Conservation (phyloP, 192 early-diverging fungal species). For the Coemansia sp. region DNA sequence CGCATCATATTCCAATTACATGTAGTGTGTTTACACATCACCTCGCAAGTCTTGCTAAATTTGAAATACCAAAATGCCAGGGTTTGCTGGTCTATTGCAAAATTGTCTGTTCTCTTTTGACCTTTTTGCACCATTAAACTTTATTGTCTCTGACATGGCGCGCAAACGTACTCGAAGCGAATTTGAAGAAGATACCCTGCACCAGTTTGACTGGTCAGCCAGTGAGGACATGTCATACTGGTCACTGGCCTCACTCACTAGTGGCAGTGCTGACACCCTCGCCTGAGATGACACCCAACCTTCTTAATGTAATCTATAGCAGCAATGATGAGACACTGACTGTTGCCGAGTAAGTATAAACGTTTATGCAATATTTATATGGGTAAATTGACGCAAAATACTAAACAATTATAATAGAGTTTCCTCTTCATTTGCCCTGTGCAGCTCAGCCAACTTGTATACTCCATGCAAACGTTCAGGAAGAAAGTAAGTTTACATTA, state of each 20-base stretch:
- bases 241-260: constrained; percentile 26
- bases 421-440: background rate
- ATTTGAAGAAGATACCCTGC: background rate
- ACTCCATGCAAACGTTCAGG: background rate
- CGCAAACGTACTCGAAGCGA: constrained; percentile 13
- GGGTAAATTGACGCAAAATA: background rate
- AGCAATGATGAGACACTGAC: constrained; percentile 21
- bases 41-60: background rate
- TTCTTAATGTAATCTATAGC: constrained; percentile 6
- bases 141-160: background rate
- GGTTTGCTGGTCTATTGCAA: too few species aligned
- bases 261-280: constrained; percentile 14
- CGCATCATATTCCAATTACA: background rate
- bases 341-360: constrained; percentile 10
- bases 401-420: background rate
- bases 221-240: constrained; percentile 24
- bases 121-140: too few species aligned
- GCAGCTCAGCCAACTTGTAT: background rate
- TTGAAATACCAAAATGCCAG: background rate
- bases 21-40: background rate
- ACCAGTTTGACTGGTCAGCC: constrained; percentile 23
- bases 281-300: constrained; percentile 7
- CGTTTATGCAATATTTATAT: background rate
- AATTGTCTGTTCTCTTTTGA: too few species aligned
- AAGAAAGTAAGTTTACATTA: background rate